These are phyloP conservation scores for Clitopilus passeckerianus DNA, from an alignment of 768 basidiomycete genomes.

Conservation along the genomic window DNA sequence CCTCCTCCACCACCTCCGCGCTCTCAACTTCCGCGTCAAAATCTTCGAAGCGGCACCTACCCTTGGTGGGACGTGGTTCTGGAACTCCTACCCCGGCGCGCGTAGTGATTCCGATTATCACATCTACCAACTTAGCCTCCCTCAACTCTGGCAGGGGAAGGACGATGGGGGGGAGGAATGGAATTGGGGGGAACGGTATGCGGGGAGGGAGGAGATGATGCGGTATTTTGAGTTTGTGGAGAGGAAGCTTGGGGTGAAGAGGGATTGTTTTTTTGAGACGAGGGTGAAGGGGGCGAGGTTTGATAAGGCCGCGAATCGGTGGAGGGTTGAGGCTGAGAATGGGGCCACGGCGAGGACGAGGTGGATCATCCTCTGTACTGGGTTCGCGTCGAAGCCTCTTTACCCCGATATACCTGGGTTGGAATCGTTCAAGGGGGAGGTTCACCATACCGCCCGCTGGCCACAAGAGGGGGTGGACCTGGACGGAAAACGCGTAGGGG, in stretches of 20 bases:
- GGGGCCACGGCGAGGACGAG: slow-evolving; percentile 7
- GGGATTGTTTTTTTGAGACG: slow-evolving; percentile 11
- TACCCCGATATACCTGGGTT: slow-evolving; percentile 9
- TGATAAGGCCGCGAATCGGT: slow-evolving; percentile 3
- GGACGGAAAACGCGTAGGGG: slow-evolving; percentile 12
- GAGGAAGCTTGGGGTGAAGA: slow-evolving; percentile 8
- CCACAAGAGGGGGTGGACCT: slow-evolving; percentile 6
- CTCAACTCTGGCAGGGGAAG: slow-evolving; percentile 12
- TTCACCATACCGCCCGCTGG: slow-evolving; percentile 11
- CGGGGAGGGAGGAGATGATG: slow-evolving; percentile 5
- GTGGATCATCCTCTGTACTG: slow-evolving; percentile 10
- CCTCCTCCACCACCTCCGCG: slow-evolving; percentile 1
- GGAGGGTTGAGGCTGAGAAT: slow-evolving; percentile 8
- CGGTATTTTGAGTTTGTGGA: slow-evolving; percentile 11
- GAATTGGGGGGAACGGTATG: slow-evolving; percentile 3
- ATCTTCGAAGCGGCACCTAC: slow-evolving; percentile 6
- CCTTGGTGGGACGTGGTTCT: slow-evolving; percentile 13
- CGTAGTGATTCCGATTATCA: slow-evolving; percentile 10
- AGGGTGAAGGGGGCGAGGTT: slow-evolving; percentile 10
- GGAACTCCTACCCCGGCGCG: slow-evolving; percentile 14
- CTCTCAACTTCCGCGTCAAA: background rate
- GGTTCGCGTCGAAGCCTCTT: slow-evolving; percentile 8
- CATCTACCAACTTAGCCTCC: slow-evolving; percentile 10
- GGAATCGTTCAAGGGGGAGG: slow-evolving; percentile 8
- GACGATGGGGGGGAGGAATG: too few species aligned